Evolutionary conservation across 1,139 yeast genomes (phyloP).

Genomic region (Saccharomycopsis phalli): DNA sequence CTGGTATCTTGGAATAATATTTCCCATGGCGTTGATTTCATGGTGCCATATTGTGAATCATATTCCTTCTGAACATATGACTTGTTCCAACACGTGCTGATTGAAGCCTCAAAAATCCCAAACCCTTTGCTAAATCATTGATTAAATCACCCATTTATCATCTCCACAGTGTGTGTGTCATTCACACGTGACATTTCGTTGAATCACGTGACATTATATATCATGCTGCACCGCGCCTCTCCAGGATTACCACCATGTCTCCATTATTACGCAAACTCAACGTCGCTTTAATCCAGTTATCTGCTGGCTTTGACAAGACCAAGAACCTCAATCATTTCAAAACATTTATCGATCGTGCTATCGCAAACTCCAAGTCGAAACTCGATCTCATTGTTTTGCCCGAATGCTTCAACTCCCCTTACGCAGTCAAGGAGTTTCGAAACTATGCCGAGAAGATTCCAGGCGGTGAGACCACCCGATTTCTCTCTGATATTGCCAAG

Average conservation of each 20-base stretch:
- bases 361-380: conserved; percentile 40
- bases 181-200: not conserved
- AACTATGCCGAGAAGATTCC: conserved; percentile 77
- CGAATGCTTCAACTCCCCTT: conserved; percentile 95
- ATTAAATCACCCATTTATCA: not conserved
- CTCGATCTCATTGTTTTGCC: conserved; percentile 39
- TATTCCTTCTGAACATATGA: too few species aligned
- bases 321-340: conserved; percentile 50
- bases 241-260: too few species aligned
- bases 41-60: too few species aligned
- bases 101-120: too few species aligned
- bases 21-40: too few species aligned
- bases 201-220: not conserved
- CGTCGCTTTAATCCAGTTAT: conserved; percentile 70
- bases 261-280: conserved; percentile 32
- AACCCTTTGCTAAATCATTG: not conserved
- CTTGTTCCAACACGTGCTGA: too few species aligned
- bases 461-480: conserved; percentile 54
- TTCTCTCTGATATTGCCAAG: conserved; percentile 56
- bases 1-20: too few species aligned
- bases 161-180: too few species aligned
- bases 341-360: conserved; percentile 41
- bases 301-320: conserved; percentile 57
- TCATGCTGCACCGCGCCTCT: too few species aligned
- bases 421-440: conserved; percentile 77